phyloP scores from a whole-genome alignment of 2,329 filamentous ascomycete species.

The Cladorrhinum sp. region DNA sequence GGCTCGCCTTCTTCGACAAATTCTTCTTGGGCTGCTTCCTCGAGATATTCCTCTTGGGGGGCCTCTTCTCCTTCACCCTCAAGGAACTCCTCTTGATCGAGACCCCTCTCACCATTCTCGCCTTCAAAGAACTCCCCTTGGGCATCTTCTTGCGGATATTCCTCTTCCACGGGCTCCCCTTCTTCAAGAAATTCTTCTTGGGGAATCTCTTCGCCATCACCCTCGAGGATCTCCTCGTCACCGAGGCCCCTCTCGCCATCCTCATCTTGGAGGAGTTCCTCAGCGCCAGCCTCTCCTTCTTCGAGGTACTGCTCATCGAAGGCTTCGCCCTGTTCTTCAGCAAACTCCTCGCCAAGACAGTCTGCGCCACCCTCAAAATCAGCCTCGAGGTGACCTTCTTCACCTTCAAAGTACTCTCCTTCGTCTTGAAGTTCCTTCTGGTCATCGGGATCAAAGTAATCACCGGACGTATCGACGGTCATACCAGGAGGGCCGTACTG shows the following conservation, averaged over 20 bases:
- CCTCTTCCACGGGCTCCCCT: not conserved
- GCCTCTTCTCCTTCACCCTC: not conserved
- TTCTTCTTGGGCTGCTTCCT: too few species aligned
- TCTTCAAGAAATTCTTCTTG: not conserved
- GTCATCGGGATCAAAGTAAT: not conserved
- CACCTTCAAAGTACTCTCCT: not conserved
- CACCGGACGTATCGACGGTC: conserved; percentile 2
- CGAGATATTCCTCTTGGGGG: not conserved
- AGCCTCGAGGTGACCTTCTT: not conserved
- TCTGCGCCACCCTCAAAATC: not conserved
- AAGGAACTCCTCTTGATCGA: not conserved
- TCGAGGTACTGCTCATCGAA: not conserved
- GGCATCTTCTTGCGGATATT: not conserved
- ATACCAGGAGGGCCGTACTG: conserved; percentile 16
- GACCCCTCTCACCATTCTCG: not conserved
- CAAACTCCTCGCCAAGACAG: not conserved
- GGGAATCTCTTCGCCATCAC: not conserved
- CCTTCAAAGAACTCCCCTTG: not conserved
- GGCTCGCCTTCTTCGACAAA: not conserved
- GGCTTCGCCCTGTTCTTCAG: not conserved
- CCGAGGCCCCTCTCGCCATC: not conserved
- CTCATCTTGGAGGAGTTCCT: not conserved
- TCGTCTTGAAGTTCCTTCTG: not conserved
- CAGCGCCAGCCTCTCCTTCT: too few species aligned
- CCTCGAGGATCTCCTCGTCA: not conserved